phyloP scores from a whole-genome alignment of 305 asterid genomes.

The Fraxinus platypoda region DNA sequence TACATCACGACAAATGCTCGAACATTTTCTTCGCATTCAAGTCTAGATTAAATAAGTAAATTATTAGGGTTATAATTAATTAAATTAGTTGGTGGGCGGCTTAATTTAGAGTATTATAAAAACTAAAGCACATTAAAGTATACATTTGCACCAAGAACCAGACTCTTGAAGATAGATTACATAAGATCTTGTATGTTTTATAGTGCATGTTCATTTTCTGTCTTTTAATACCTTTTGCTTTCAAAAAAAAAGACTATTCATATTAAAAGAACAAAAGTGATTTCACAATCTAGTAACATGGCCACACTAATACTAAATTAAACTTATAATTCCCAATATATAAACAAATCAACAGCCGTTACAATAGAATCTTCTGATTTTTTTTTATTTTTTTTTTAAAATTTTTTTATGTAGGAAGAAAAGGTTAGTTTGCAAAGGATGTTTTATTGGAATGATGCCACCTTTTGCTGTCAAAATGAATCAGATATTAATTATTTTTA shows the following conservation, averaged over 20 bases:
- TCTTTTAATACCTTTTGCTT: constrained; percentile 30
- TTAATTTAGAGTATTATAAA: not conserved
- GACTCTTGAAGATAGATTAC: constrained; percentile 24
- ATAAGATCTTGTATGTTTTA: constrained; percentile 42
- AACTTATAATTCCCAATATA: not conserved
- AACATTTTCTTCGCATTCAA: not conserved
- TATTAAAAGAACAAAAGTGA: constrained; percentile 17
- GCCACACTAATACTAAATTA: not conserved
- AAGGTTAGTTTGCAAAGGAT: not conserved
- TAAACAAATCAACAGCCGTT: constrained; percentile 24
- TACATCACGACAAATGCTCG: not conserved
- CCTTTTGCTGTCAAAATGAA: constrained; percentile 3
- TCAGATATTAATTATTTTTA: not conserved
- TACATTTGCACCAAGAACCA: constrained; percentile 13
- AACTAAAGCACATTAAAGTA: constrained; percentile 17
- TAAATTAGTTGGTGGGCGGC: constrained; percentile 34
- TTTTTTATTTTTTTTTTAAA: not conserved
- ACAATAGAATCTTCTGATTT: constrained; percentile 28
- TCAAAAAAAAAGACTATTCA: constrained; percentile 5
- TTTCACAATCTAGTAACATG: constrained; percentile 27
- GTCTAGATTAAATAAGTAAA: constrained; percentile 7
- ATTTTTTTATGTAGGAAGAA: not conserved
- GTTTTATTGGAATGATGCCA: constrained; percentile 28
- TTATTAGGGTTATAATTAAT: constrained; percentile 18
- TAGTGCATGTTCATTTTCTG: constrained; percentile 34